Conservation (phyloP, 139 green algal genomes). For the Coccomyxa sp. region DNA sequence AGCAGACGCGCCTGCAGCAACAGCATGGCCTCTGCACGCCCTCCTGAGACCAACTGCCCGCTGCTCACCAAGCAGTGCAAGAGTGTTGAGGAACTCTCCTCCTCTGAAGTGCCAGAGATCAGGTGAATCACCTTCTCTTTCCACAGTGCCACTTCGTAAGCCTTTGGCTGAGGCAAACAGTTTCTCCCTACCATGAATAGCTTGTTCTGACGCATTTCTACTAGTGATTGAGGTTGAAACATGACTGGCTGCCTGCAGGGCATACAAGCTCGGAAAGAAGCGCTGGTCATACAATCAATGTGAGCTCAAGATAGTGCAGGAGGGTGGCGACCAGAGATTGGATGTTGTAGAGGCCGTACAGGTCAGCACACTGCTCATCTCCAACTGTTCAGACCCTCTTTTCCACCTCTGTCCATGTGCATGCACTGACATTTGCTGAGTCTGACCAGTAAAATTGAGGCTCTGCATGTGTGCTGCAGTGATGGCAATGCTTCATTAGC, state of each 20-base stretch:
- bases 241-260: constrained; percentile 13
- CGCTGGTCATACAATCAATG: constrained; percentile 66
- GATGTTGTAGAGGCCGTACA: constrained; percentile 11
- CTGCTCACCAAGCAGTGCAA: constrained; percentile 1
- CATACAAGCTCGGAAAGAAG: constrained; percentile 65
- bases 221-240: constrained; percentile 40
- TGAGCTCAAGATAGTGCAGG: constrained; percentile 28
- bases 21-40: not conserved
- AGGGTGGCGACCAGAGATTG: not conserved
- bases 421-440: no score
- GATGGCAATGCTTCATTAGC: no score
- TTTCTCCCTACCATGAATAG: not conserved
- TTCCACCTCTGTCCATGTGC: not conserved
- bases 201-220: constrained; percentile 21
- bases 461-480: no score
- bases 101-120: not conserved
- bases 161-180: not conserved
- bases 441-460: no score
- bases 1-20: not conserved
- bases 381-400: not conserved
- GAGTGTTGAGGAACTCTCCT: not conserved
- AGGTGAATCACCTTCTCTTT: not conserved
- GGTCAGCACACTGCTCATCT: not conserved
- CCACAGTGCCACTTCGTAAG: not conserved
- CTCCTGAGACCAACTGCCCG: not conserved